A percentile compares a stretch with the other conserved stretches of the same genome.
Evolutionary conservation across 148 eudicot genomes (phyloP).

Genomic region (Euryodendron excelsum): DNA sequence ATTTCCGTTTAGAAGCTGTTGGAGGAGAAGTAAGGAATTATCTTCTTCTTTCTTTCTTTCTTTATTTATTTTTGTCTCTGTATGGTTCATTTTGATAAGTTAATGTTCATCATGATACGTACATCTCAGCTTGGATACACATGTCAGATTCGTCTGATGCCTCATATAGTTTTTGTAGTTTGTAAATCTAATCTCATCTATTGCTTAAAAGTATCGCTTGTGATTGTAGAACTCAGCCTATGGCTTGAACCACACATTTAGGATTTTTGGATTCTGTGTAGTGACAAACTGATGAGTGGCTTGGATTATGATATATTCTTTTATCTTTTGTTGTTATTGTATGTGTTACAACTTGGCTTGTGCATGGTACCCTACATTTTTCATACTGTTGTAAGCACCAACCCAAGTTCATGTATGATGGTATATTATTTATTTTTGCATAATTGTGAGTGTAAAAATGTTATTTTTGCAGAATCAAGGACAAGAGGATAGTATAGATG

Average conservation of each 20-base stretch:
- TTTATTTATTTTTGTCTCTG: not conserved
- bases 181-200: not conserved
- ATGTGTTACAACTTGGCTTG: not conserved
- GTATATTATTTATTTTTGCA: not conserved
- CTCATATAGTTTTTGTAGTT: not conserved
- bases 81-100: not conserved
- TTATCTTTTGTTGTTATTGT: not conserved
- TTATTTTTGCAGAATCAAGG: conserved; percentile 33
- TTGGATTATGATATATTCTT: not conserved
- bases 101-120: not conserved
- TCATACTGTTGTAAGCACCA: too few relatives aligned
- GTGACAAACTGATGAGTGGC: not conserved
- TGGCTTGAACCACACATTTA: not conserved
- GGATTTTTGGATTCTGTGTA: not conserved
- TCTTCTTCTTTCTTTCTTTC: not conserved
- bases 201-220: not conserved
- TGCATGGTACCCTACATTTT: too few relatives aligned
- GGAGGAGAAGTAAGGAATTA: conserved; percentile 37
- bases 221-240: not conserved
- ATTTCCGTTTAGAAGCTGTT: conserved; percentile 53
- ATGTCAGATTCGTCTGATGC: not conserved
- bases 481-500: conserved; percentile 53
- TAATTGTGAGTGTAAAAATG: not conserved
- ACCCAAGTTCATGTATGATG: too few relatives aligned
- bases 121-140: too few relatives aligned